These are phyloP conservation scores for Cyclocybe aegerita DNA, from an alignment of 768 basidiomycete genomes.

Conservation along the genomic window DNA sequence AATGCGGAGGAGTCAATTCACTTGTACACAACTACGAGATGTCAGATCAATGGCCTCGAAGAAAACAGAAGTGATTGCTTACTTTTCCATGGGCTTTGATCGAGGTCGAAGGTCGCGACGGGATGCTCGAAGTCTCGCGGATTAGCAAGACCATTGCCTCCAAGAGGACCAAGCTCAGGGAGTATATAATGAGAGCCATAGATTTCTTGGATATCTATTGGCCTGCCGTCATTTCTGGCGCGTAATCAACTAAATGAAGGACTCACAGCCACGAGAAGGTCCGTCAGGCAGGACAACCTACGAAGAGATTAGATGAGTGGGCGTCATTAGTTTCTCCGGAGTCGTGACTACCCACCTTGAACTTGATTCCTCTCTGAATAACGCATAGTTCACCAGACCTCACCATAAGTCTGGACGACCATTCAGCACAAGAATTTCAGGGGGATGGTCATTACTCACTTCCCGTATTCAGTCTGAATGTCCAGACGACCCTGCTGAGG, in stretches of 20 bases:
- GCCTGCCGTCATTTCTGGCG: not conserved
- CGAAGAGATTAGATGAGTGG: not conserved
- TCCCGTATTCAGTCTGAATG: conserved; percentile 69
- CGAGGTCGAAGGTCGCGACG: conserved; percentile 64
- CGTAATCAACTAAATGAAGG: not conserved
- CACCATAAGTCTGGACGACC: conserved; percentile 49
- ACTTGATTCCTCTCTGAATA: conserved; percentile 66
- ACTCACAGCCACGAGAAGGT: conserved; percentile 60
- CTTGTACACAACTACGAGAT: conserved; percentile 47
- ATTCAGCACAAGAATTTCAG: too few relatives aligned
- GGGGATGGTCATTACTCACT: conserved; percentile 33
- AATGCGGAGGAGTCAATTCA: conserved; percentile 14
- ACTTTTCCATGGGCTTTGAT: conserved; percentile 61
- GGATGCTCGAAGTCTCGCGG: conserved; percentile 64
- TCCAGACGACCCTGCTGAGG: conserved; percentile 66
- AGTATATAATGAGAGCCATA: conserved; percentile 63
- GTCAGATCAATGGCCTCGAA: not conserved
- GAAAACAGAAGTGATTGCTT: conserved; percentile 16
- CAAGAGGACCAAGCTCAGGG: conserved; percentile 66
- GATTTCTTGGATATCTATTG: conserved; percentile 59
- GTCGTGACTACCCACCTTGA: conserved; percentile 43
- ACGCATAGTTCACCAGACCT: conserved; percentile 64
- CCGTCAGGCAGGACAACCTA: conserved; percentile 56
- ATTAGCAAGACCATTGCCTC: conserved; percentile 66
- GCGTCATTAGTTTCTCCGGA: too few relatives aligned